Evolutionary conservation across 495 filamentous ascomycete genomes (phyloP).

Genomic region (Penicillium verhagenii): DNA sequence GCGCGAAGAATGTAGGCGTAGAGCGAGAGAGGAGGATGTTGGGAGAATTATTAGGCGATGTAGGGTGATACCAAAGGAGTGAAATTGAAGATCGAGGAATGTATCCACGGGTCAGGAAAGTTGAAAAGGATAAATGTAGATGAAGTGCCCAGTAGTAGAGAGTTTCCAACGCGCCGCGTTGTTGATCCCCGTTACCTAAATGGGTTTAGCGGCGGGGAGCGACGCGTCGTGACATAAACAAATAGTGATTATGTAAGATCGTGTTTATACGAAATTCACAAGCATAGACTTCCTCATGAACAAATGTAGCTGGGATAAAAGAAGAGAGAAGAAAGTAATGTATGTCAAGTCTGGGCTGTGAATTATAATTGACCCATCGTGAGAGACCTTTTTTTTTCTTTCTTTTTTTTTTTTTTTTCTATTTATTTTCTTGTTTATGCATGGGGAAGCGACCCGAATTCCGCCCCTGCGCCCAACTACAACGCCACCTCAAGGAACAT

Average conservation of each 20-base stretch:
- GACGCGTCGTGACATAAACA: constrained; percentile 36
- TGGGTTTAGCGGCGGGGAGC: constrained; percentile 23
- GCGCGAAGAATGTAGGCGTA: constrained; percentile 4
- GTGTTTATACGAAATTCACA: not conserved
- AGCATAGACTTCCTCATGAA: too few species aligned
- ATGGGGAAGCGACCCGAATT: not conserved
- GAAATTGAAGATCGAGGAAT: not conserved
- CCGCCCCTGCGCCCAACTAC: constrained; percentile 12
- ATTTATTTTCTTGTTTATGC: not conserved
- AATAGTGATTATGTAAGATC: constrained; percentile 24
- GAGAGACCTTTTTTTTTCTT: too few species aligned
- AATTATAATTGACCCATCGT: too few species aligned
- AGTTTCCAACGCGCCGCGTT: constrained; percentile 33
- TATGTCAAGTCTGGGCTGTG: too few species aligned
- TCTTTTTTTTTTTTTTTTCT: too few species aligned
- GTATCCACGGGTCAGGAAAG: not conserved
- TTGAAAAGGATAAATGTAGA: constrained; percentile 2
- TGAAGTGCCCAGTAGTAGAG: constrained; percentile 12
- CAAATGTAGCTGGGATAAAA: too few species aligned
- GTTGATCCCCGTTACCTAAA: constrained; percentile 28
- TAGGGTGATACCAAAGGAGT: not conserved
- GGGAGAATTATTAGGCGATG: not conserved
- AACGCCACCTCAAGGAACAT: constrained; percentile 1
- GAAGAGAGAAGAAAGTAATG: too few species aligned
- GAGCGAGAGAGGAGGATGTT: not conserved